Base-by-base conservation (phyloP, 1,284 basidiomycete genomes). In the Ustilago hordei region DNA sequence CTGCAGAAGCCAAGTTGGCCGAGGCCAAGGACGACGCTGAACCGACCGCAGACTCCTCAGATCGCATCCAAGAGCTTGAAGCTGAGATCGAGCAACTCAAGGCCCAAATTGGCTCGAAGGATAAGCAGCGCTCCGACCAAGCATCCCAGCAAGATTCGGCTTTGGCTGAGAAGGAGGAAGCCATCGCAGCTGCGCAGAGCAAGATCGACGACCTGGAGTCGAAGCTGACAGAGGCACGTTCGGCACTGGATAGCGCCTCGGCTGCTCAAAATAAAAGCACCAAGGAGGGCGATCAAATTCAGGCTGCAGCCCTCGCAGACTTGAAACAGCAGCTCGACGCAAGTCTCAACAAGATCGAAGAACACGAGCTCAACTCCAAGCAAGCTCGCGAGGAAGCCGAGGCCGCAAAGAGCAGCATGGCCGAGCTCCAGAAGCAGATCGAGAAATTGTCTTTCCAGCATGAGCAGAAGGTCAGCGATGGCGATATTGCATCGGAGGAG, bases 1-100 rank as follows among this genome's bases (percentile, higher is more conserved):
- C 68, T 4, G 78, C 75, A 53, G 78, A 80, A 17, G 79, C 79
- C 54, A 75, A 70, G 43, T 55, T 75, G 15, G 48, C 62, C 4
- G 64, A 59, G 34, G 55, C 60, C 0, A 61, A 69, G 31, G 66
- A 60, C 4, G 17, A 35, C 17, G 53, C 63, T n/a, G 66, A 47
- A n/a, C 45, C 62, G 19, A 43, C 36, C 19, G 35, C 28, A 8
- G 13, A 61, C 17, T 52, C 66, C 7, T 36, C 61, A 3, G 58
- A 50, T 34, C 77, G 67, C 28, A 59, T 76, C 32, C 32, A 62
- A 28, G 67, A 71, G 41, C 59, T 78, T 41, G 60, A 75, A 63
- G 71, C 63, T 12, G 64, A 78, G 36, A 48, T 78, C 15, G 64
- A 68, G 32, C 55, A 53, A 12, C 68, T 75, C 31, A 55, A 68